Evolutionary conservation across 768 basidiomycete genomes (phyloP).

Genomic region (Mycena latifolia): DNA sequence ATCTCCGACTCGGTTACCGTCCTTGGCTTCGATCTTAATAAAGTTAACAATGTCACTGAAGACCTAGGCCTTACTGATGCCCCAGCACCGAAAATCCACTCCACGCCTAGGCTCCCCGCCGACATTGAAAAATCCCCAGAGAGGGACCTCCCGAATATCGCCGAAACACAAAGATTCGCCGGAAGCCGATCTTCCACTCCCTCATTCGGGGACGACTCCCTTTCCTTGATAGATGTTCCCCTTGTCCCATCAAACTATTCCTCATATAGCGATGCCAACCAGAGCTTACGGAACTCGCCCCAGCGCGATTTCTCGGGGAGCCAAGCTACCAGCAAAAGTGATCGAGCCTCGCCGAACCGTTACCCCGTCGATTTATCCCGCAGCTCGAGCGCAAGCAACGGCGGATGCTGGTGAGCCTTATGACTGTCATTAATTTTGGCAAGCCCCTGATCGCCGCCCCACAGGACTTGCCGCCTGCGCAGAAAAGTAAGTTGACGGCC

Average conservation of each 20-base stretch:
- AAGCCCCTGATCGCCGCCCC: background rate
- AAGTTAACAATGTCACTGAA: too few relatives aligned
- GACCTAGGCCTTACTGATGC: too few relatives aligned
- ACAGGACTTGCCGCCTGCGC: slow-evolving; percentile 86
- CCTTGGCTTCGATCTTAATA: too few relatives aligned
- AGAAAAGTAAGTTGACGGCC: slow-evolving; percentile 70
- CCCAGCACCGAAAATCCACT: too few relatives aligned
- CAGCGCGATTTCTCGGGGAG: too few relatives aligned
- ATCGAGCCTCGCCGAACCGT: slow-evolving; percentile 61
- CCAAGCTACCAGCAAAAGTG: too few relatives aligned
- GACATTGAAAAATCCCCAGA: too few relatives aligned
- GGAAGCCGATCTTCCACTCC: slow-evolving; percentile 64
- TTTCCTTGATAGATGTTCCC: slow-evolving; percentile 54
- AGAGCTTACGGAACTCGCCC: too few relatives aligned
- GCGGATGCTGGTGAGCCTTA: slow-evolving; percentile 81
- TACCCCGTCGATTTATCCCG: slow-evolving; percentile 65
- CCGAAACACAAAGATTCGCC: too few relatives aligned
- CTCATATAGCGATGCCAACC: slow-evolving; percentile 40
- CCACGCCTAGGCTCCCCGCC: too few relatives aligned
- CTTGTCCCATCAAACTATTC: slow-evolving; percentile 52
- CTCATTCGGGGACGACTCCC: slow-evolving; percentile 60
- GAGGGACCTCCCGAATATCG: too few relatives aligned
- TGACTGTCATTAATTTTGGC: slow-evolving; percentile 25
- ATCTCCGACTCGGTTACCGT: too few relatives aligned
- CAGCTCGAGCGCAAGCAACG: slow-evolving; percentile 69